Conservation (phyloP, 1,284 basidiomycete genomes). For the Ganoderma multipileum region DNA sequence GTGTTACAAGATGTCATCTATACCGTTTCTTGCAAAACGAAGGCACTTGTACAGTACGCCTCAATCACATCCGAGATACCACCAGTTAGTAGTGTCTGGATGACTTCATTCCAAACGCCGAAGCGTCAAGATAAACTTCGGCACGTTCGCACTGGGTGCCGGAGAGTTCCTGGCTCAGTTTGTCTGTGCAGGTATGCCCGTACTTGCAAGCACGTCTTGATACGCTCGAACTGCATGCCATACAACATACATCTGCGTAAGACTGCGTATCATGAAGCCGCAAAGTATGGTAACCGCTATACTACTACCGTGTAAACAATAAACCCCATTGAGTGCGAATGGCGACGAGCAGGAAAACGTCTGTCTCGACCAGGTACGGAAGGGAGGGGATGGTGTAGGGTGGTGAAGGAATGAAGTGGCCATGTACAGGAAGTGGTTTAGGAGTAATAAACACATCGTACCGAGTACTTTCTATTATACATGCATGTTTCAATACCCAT, state of each 20-base stretch:
- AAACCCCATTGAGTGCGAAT: background rate
- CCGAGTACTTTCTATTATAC: constrained; percentile 29
- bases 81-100: background rate
- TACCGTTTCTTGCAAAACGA: too few relatives aligned
- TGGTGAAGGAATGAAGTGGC: background rate
- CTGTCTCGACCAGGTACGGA: background rate
- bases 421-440: constrained; percentile 1
- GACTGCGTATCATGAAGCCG: background rate
- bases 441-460: constrained; percentile 20
- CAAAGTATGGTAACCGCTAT: background rate
- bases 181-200: background rate
- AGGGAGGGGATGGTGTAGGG: background rate
- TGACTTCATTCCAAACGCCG: background rate
- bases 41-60: too few relatives aligned
- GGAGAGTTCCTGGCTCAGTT: too few relatives aligned
- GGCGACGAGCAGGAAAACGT: background rate
- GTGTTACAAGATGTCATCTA: background rate
- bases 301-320: background rate
- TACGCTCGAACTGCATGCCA: constrained; percentile 1
- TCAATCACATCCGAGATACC: too few relatives aligned
- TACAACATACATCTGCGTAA: background rate
- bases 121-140: background rate
- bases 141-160: too few relatives aligned
- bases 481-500: constrained; percentile 23
- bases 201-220: background rate